These are phyloP conservation scores for Penicillium sp. DNA, from an alignment of 2,329 filamentous ascomycete genomes.

Conservation along the genomic window DNA sequence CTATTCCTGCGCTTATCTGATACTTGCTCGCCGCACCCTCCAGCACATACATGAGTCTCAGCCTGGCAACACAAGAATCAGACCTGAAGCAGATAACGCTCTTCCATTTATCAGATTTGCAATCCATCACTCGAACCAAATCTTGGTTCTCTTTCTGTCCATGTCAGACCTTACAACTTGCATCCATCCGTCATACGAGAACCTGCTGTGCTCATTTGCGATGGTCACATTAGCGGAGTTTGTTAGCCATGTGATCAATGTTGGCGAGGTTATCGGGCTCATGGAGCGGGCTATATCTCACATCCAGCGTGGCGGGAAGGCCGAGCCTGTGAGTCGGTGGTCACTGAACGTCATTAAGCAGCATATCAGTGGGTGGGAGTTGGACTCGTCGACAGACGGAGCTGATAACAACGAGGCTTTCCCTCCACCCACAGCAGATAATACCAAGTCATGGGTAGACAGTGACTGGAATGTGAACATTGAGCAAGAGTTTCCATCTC, in stretches of 20 bases:
- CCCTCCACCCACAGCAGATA: not conserved
- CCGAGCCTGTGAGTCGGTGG: constrained; percentile 18
- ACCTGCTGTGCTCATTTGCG: constrained; percentile 13
- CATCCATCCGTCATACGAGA: constrained; percentile 15
- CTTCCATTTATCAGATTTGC: constrained; percentile 8
- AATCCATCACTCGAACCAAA: constrained; percentile 2
- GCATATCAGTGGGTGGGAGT: constrained; percentile 1
- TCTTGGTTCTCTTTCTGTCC: constrained; percentile 6
- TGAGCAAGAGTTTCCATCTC: constrained; percentile 15
- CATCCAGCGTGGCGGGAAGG: constrained; percentile 17
- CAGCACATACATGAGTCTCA: constrained; percentile 5
- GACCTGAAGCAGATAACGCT: not conserved
- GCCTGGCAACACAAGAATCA: not conserved
- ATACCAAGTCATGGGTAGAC: constrained; percentile 4
- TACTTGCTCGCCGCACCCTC: constrained; percentile 11
- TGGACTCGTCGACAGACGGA: not conserved
- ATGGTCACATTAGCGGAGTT: constrained; percentile 17
- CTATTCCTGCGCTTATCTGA: constrained; percentile 14
- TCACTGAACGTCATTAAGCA: constrained; percentile 16
- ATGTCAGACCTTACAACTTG: constrained; percentile 16
- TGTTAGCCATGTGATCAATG: constrained; percentile 1
- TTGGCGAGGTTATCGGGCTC: not conserved
- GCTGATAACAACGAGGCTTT: not conserved
- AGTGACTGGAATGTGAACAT: constrained; percentile 8
- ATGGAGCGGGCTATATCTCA: constrained; percentile 16